Percentiles rank a stretch among this genome's conserved stretches.
Conservation (phyloP, 495 filamentous ascomycete species). For the Aspergillus conjunctus region DNA sequence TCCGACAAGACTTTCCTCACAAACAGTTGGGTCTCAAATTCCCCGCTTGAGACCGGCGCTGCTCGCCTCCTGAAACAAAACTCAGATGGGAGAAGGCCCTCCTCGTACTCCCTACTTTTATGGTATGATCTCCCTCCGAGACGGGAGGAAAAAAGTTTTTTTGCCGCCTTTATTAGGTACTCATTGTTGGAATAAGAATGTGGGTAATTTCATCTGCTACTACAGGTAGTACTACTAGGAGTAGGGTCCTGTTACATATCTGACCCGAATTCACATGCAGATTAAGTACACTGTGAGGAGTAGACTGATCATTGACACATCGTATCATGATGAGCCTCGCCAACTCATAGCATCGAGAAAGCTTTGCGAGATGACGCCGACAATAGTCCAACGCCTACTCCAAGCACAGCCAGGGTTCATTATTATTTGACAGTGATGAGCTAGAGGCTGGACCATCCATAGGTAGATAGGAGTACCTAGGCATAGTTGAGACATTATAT, state of each 20-base stretch:
- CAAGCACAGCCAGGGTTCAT: background rate
- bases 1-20: background rate
- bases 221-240: background rate
- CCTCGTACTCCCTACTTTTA: background rate
- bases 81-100: background rate
- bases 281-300: background rate
- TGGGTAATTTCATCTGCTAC: background rate
- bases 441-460: constrained; percentile 7
- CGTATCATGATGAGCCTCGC: constrained; percentile 11
- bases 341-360: background rate
- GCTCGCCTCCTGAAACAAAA: background rate
- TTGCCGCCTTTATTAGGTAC: background rate
- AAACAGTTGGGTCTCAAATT: background rate
- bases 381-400: background rate
- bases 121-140: background rate
- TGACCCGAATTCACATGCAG: constrained; percentile 5
- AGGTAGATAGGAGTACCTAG: too few species aligned
- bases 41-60: background rate
- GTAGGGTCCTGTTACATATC: too few species aligned
- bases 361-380: constrained; percentile 8
- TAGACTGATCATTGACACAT: background rate
- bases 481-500: background rate
- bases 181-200: background rate
- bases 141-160: background rate
- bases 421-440: background rate